Percentiles rank a stretch among this genome's conserved stretches.
Conservation (phyloP, 176 grass and related monocot species). For the Phyllostachys edulis region DNA sequence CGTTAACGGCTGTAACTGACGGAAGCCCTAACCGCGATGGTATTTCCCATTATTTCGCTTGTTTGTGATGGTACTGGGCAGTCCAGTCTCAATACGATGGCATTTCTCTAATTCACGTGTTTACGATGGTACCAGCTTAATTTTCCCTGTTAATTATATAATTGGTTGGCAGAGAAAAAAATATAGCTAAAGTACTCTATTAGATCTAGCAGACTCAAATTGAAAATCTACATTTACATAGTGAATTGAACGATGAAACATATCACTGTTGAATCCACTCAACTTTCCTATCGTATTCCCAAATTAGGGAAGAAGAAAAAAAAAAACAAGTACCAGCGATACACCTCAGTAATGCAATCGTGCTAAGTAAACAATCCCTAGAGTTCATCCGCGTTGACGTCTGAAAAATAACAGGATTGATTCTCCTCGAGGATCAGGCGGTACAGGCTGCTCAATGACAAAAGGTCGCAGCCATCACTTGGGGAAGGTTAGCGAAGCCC, state of each 20-base stretch:
- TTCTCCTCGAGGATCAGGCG: conserved; percentile 35
- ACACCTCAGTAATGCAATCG: conserved; percentile 33
- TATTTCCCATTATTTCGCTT: too few species aligned
- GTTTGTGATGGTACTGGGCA: too few species aligned
- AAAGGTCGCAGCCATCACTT: conserved; percentile 36
- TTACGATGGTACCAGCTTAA: too few species aligned
- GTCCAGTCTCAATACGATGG: too few species aligned
- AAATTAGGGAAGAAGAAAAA: not conserved
- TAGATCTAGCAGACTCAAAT: not conserved
- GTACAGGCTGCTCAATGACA: conserved; percentile 38
- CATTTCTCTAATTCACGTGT: too few species aligned
- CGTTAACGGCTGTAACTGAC: too few species aligned
- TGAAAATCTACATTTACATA: not conserved
- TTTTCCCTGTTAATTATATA: not conserved
- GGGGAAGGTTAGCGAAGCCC: conserved; percentile 12
- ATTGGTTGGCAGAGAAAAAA: not conserved
- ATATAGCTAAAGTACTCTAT: not conserved
- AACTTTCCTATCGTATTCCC: conserved; percentile 18
- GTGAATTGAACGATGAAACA: not conserved
- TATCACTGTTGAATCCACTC: conserved; percentile 9
- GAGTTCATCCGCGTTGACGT: conserved; percentile 17
- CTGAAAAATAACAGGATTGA: conserved; percentile 33
- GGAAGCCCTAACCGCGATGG: too few species aligned
- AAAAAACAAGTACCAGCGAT: not conserved
- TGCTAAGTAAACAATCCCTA: conserved; percentile 41